Evolutionary conservation across 306 rosid genomes (phyloP).

Genomic region (Prinsepia uniflora): DNA sequence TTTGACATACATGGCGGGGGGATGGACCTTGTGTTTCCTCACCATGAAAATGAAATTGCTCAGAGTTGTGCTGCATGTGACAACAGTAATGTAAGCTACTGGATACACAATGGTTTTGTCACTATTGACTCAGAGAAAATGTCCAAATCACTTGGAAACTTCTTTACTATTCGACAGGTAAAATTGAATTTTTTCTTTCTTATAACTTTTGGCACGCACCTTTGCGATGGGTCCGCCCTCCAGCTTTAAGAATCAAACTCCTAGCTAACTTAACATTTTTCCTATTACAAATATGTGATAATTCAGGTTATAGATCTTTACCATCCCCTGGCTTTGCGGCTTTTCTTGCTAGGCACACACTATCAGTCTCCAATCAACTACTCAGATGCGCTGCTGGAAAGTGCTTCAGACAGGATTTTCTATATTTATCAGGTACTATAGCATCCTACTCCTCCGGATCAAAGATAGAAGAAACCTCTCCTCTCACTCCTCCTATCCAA

Average conservation of each 20-base stretch:
- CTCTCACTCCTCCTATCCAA: not conserved
- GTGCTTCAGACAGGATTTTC: conserved; percentile 87
- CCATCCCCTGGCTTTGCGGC: conserved; percentile 91
- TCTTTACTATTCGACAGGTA: conserved; percentile 96
- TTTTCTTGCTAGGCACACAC: conserved; percentile 87
- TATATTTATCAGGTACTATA: conserved; percentile 76
- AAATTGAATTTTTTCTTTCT: not conserved
- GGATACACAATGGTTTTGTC: conserved; percentile 96
- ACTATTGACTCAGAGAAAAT: conserved; percentile 85
- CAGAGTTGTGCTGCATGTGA: conserved; percentile 96
- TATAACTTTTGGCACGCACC: not conserved
- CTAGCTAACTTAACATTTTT: not conserved
- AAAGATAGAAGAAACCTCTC: not conserved
- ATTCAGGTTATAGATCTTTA: conserved; percentile 78
- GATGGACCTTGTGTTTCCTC: conserved; percentile 94
- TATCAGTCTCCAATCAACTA: conserved; percentile 93
- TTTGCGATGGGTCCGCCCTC: not conserved
- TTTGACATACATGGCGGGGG: conserved; percentile 99
- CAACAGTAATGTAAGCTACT: conserved; percentile 71
- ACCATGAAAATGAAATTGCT: conserved; percentile 98
- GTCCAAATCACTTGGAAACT: conserved; percentile 96
- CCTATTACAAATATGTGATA: conserved; percentile 15
- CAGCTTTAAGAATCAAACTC: not conserved
- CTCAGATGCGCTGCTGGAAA: conserved; percentile 73
- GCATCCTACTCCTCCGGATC: not conserved